Evolutionary conservation across 2,329 filamentous ascomycete genomes (phyloP).

Genomic region (Truncatella angustata): DNA sequence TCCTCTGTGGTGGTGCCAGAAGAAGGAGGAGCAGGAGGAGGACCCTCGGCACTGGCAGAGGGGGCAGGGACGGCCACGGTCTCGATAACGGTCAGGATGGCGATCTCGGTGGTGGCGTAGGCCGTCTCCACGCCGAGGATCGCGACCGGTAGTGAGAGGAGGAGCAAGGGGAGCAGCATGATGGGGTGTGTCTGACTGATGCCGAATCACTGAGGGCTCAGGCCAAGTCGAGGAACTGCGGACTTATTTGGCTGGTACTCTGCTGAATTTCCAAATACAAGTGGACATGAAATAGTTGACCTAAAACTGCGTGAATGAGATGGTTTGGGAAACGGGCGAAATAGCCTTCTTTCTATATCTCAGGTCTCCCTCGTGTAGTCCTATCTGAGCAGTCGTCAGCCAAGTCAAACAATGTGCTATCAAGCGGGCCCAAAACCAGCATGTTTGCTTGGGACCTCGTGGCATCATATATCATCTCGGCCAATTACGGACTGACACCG

Average conservation of each 20-base stretch:
- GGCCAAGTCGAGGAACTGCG: no score
- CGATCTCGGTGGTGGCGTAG: not conserved
- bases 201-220: no score
- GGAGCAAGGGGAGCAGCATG: not conserved
- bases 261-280: no score
- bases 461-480: not conserved
- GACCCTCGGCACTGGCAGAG: no score
- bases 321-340: no score
- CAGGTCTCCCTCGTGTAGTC: not conserved
- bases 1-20: not conserved
- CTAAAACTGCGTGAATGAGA: no score
- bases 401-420: slow-evolving; percentile 3
- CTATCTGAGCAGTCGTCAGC: slow-evolving; percentile 7
- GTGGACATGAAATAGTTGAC: no score
- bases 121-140: not conserved
- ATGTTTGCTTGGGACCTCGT: slow-evolving; percentile 5
- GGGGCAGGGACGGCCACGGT: no score
- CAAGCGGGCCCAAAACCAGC: not conserved
- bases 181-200: no score
- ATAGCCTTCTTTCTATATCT: not conserved
- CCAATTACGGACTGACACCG: no score
- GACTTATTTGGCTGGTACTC: no score
- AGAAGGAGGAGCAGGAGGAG: not conserved
- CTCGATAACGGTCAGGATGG: not conserved
- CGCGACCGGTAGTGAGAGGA: not conserved